These are phyloP conservation scores for Cryptococcus sp. DNA, from an alignment of 1,284 basidiomycete species.

Conservation along the genomic window DNA sequence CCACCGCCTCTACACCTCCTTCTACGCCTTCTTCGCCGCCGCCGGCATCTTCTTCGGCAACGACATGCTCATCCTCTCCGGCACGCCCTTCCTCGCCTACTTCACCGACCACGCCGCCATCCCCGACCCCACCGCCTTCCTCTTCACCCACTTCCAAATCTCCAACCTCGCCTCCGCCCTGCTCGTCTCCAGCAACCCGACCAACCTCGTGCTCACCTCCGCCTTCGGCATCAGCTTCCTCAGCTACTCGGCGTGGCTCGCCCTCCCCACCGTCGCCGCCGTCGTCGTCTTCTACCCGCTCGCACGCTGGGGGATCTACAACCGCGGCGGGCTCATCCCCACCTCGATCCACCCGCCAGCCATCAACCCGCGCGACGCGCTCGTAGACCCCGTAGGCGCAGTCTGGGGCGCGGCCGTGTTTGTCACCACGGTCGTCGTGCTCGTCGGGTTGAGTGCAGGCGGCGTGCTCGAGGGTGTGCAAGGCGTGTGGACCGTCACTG, in stretches of 20 bases:
- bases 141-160: constrained; percentile 65
- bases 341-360: constrained; percentile 50
- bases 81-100: constrained; percentile 82
- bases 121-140: constrained; percentile 60
- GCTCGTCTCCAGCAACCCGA: constrained; percentile 53
- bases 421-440: constrained; percentile 55
- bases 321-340: constrained; percentile 47
- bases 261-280: constrained; percentile 46
- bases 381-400: constrained; percentile 56
- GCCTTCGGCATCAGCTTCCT: constrained; percentile 50
- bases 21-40: constrained; percentile 75
- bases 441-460: constrained; percentile 59
- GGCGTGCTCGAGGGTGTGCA: constrained; percentile 61
- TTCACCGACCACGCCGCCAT: constrained; percentile 70
- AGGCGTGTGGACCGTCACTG: constrained; percentile 65
- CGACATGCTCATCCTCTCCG: constrained; percentile 74
- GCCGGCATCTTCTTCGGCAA: constrained; percentile 83
- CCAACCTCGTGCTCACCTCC: constrained; percentile 53
- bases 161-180: constrained; percentile 68
- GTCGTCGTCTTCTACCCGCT: constrained; percentile 46
- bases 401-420: constrained; percentile 55
- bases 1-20: constrained; percentile 66
- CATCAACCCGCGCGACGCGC: constrained; percentile 52
- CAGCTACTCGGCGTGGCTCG: constrained; percentile 48
- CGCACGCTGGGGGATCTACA: constrained; percentile 40